phyloP scores from a whole-genome alignment of 2,329 filamentous ascomycete species.

The Botrytis byssoidea region DNA sequence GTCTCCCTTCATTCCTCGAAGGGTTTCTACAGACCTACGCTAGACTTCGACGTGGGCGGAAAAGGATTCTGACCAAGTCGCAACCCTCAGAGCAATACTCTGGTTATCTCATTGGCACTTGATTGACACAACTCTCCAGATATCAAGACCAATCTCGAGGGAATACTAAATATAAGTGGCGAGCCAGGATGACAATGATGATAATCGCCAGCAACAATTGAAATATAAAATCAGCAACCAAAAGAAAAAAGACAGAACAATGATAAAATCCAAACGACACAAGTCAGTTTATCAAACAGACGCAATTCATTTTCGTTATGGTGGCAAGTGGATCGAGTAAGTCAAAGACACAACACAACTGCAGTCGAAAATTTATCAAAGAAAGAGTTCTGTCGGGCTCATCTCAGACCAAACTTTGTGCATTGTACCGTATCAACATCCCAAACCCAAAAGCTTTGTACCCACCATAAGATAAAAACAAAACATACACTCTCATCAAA shows the following conservation, averaged over 20 bases:
- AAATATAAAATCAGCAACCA: neutral
- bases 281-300: too few relatives aligned
- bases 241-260: neutral
- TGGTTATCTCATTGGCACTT: fast-evolving
- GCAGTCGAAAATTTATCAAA: neutral
- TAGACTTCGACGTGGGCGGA: too few relatives aligned
- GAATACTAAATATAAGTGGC: neutral
- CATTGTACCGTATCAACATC: neutral
- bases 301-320: neutral
- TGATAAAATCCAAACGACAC: neutral
- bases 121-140: neutral
- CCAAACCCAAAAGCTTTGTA: neutral
- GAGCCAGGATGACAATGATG: neutral
- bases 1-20: neutral
- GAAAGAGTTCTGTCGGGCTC: too few relatives aligned
- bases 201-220: too few relatives aligned
- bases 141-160: neutral
- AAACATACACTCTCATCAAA: too few relatives aligned
- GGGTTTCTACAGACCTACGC: neutral
- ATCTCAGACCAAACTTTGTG: too few relatives aligned
- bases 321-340: fast-evolving
- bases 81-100: fast-evolving
- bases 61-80: neutral
- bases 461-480: neutral
- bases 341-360: neutral